Percentiles rank a stretch among this genome's conserved stretches.
Conservation (phyloP, 768 basidiomycete species). For the Punctularia strigosozonata region DNA sequence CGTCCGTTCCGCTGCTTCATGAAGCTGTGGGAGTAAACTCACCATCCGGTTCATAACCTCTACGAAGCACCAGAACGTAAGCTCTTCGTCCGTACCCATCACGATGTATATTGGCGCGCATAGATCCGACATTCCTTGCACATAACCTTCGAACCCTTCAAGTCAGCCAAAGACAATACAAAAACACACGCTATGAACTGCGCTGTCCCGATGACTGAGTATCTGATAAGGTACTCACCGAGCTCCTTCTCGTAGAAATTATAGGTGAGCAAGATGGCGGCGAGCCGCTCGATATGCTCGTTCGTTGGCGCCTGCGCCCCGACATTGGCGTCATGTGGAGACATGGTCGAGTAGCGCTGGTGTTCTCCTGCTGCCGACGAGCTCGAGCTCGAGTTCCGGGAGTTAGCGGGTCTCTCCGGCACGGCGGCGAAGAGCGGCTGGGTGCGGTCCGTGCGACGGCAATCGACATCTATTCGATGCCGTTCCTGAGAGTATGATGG, state of each 20-base stretch:
- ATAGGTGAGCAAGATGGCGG: conserved; percentile 79
- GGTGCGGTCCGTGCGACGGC: conserved; percentile 89
- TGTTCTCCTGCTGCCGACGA: conserved; percentile 34
- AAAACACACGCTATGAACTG: conserved; percentile 1
- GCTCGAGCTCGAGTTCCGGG: conserved; percentile 13
- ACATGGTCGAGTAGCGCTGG: conserved; percentile 58
- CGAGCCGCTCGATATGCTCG: conserved; percentile 84
- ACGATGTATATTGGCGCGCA: conserved; percentile 91
- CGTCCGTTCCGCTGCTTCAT: background rate
- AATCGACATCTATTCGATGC: conserved; percentile 95
- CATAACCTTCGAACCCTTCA: conserved; percentile 55
- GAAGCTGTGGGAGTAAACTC: conserved; percentile 13
- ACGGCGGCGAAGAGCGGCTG: conserved; percentile 70
- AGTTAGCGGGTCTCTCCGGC: no score
- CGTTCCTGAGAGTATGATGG: conserved; percentile 42
- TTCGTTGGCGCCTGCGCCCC: conserved; percentile 85
- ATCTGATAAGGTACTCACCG: conserved; percentile 35
- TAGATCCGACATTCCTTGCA: conserved; percentile 98
- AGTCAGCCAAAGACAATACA: conserved; percentile 8
- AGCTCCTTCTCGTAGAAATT: conserved; percentile 83
- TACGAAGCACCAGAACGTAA: conserved; percentile 96
- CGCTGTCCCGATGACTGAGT: background rate
- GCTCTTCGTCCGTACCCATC: conserved; percentile 75
- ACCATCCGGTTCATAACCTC: conserved; percentile 95
- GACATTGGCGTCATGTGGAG: conserved; percentile 58